Percentiles rank a stretch among this genome's conserved stretches.
Evolutionary conservation across 257 asterid species (phyloP).

Genomic region (Petunia axillaris): DNA sequence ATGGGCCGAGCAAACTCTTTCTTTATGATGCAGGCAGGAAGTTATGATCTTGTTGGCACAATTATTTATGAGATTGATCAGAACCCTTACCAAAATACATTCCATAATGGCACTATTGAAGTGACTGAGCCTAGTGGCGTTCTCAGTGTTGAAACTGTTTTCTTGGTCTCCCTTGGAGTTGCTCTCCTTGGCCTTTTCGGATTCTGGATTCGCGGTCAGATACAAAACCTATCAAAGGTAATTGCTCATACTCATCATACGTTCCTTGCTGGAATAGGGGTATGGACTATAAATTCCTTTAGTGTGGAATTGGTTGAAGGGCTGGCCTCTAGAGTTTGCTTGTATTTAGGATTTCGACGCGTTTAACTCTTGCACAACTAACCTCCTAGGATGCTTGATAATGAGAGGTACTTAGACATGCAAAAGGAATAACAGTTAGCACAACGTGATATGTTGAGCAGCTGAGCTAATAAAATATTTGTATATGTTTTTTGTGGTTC

Average conservation of each 20-base stretch:
- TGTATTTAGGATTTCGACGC: too few relatives aligned
- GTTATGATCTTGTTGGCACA: conserved; percentile 88
- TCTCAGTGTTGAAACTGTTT: conserved; percentile 92
- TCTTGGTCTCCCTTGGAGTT: conserved; percentile 79
- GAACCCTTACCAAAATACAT: conserved; percentile 73
- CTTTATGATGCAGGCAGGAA: conserved; percentile 65
- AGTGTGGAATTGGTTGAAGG: too few relatives aligned
- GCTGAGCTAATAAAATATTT: too few relatives aligned
- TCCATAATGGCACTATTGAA: conserved; percentile 94
- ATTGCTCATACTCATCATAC: conserved; percentile 20
- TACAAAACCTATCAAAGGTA: conserved; percentile 83
- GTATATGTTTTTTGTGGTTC: too few relatives aligned
- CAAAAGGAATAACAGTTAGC: too few relatives aligned
- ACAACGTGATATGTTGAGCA: too few relatives aligned
- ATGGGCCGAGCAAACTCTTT: background rate
- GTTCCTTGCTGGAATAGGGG: background rate
- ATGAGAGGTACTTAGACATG: too few relatives aligned
- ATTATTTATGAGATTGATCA: conserved; percentile 89
- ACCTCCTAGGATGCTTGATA: too few relatives aligned
- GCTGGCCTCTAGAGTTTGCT: too few relatives aligned
- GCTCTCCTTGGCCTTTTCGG: conserved; percentile 73
- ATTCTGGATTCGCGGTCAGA: conserved; percentile 66
- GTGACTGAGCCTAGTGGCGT: conserved; percentile 82
- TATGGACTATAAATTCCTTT: too few relatives aligned
- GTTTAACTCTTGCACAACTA: too few relatives aligned